Conservation (phyloP, 2,329 filamentous ascomycete genomes). For the Daldinia eschscholtzii region DNA sequence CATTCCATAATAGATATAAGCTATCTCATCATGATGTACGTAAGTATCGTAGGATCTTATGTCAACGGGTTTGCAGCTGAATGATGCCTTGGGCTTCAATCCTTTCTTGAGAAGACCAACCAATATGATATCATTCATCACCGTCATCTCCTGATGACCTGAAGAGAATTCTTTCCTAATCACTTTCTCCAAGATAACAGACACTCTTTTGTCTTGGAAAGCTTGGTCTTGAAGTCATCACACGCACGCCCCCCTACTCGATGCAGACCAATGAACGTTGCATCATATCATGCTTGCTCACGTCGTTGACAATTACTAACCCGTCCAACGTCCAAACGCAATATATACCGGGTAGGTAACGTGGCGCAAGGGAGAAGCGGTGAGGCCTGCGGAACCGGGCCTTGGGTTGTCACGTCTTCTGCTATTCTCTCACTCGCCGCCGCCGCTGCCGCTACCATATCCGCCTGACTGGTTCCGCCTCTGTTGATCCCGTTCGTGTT, state of each 20-base stretch:
- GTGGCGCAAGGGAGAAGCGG: conserved; percentile 12
- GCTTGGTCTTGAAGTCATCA: neutral
- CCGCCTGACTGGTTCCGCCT: conserved; percentile 27
- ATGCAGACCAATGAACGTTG: conserved; percentile 1
- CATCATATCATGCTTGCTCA: neutral
- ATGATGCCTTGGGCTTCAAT: neutral
- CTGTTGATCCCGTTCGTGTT: conserved; percentile 38
- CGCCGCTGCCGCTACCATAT: conserved; percentile 1
- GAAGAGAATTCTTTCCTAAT: neutral
- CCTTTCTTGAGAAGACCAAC: neutral
- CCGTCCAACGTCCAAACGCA: conserved; percentile 1
- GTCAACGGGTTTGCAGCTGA: neutral
- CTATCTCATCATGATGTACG: neutral
- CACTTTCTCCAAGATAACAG: neutral
- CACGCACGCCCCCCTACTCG: neutral
- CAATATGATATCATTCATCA: conserved; percentile 1
- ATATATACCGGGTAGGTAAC: neutral
- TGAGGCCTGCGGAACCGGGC: conserved; percentile 10
- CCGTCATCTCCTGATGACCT: neutral
- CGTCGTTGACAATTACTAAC: neutral
- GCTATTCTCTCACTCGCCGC: conserved; percentile 2
- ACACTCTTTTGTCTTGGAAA: neutral
- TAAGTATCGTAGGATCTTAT: neutral
- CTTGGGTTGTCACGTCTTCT: conserved; percentile 3
- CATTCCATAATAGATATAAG: neutral